phyloP scores from a whole-genome alignment of 768 basidiomycete species.

The Coprinopsis marcescibilis region DNA sequence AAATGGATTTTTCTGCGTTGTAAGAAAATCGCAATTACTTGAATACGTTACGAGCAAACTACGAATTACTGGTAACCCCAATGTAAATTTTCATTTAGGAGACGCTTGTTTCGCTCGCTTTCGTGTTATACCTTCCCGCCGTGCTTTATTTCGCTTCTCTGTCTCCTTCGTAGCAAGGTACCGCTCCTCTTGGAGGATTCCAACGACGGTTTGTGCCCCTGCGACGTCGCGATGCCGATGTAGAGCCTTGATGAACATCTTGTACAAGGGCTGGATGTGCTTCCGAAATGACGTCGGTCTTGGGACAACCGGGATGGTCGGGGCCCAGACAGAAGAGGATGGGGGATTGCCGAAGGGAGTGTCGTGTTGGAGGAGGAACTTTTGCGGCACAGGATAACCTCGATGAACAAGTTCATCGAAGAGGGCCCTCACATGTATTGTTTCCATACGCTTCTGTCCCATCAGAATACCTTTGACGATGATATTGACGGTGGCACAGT shows the following conservation, averaged over 20 bases:
- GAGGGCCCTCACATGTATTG: slow-evolving; percentile 40
- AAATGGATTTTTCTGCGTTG: no score
- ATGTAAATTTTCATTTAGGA: background rate
- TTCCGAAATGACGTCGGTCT: slow-evolving; percentile 44
- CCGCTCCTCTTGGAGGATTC: slow-evolving; percentile 47
- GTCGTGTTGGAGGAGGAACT: slow-evolving; percentile 21
- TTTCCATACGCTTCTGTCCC: slow-evolving; percentile 42
- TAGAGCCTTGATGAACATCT: slow-evolving; percentile 67
- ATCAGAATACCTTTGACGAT: slow-evolving; percentile 54
- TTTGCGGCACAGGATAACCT: slow-evolving; percentile 48
- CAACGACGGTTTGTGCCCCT: slow-evolving; percentile 48
- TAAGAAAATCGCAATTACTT: no score
- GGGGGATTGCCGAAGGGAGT: slow-evolving; percentile 39
- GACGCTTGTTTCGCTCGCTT: slow-evolving; percentile 18
- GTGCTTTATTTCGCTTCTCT: slow-evolving; percentile 26
- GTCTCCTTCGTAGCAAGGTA: slow-evolving; percentile 20
- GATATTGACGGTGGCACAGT: slow-evolving; percentile 68
- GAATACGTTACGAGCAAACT: no score
- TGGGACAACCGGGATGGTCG: slow-evolving; percentile 31
- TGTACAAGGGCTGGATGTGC: slow-evolving; percentile 66
- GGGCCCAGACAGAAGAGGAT: background rate
- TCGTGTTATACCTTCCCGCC: slow-evolving; percentile 27
- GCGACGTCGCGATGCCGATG: slow-evolving; percentile 45
- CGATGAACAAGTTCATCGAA: slow-evolving; percentile 58
- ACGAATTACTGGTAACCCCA: background rate